Evolutionary conservation across 768 basidiomycete species (phyloP).

Genomic region (Thelephora ganbajun): DNA sequence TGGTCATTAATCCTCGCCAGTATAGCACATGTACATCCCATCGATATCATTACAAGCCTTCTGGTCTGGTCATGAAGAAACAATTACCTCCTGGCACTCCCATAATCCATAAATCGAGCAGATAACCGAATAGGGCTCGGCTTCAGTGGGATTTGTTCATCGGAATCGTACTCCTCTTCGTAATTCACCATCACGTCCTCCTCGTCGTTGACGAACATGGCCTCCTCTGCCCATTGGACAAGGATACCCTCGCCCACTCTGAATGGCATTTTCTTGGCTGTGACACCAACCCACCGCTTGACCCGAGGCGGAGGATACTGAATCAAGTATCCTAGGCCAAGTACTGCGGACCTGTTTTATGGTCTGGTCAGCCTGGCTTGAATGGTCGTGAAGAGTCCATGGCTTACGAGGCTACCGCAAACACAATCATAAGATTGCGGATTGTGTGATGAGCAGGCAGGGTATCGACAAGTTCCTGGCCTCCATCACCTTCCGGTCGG

Average conservation of each 20-base stretch:
- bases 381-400: not conserved
- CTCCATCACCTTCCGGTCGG: too few relatives aligned
- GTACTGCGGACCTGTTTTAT: not conserved
- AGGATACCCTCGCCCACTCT: not conserved
- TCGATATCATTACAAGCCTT: too few relatives aligned
- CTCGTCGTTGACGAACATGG: conserved; percentile 6
- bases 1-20: conserved; percentile 1
- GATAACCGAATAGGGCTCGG: conserved; percentile 1
- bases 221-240: conserved; percentile 8
- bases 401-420: too few relatives aligned
- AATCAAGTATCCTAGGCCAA: not conserved
- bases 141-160: conserved; percentile 9
- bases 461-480: too few relatives aligned
- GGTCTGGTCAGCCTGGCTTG: not conserved
- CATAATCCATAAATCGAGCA: conserved; percentile 4
- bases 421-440: too few relatives aligned
- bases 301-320: not conserved
- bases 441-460: too few relatives aligned
- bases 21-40: not conserved
- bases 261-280: not conserved
- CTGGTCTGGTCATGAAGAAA: not conserved
- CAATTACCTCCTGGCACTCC: conserved; percentile 3
- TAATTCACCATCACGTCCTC: conserved; percentile 11
- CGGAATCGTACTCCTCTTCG: not conserved
- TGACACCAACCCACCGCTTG: not conserved